Base-by-base conservation (phyloP, 805 yeast genomes). In the Candida glaebosa region DNA sequence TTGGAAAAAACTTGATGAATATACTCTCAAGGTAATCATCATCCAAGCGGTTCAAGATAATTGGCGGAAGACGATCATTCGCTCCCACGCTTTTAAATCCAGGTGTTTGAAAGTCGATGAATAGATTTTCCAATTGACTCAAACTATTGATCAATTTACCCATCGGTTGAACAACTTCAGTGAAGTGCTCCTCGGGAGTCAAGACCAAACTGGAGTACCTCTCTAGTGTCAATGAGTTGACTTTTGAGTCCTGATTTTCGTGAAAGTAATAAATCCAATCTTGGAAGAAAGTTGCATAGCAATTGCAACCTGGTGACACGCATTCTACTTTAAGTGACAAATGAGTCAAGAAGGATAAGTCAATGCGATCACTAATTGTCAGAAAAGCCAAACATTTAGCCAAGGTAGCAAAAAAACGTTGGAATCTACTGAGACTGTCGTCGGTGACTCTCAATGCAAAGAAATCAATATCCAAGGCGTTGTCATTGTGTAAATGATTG, bases 11-110 rank as follows among this genome's bases (percentile, higher is more conserved):
- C 15, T 57, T 48, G 10, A 60, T 44, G 40, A 65, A 62, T 31
- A 65, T 64, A n/a, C 67, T 62, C 40, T 63, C 67, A 56, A 65
- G 62, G 9, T 64, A 46, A 34, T 61, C 47, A 40, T 62, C 63
- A 47, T 63, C 63, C 36, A 63, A 44, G 42, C 61, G 52, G 45
- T 64, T 63, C 39, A 65, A 50, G n/a, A 57, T 44, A 16, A 28
- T 16, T 26, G 61, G 57, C 14, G 67, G 50, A 59, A 63, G 53
- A 8, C 58, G 60, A 46, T 56, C 49, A n/a, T 51, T 53, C 38
- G 49, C 52, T 37, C 56, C 67, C 51, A 61, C 63, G 67, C 63
- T 65, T 43, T 65, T 65, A 46, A 61, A 63, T 3, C 65, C 63
- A 1, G 64, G 65, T 0, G 69, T 61, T 4, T 65, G 56, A 41